phyloP scores from a whole-genome alignment of 805 yeast genomes.

The Lipomyces orientalis region DNA sequence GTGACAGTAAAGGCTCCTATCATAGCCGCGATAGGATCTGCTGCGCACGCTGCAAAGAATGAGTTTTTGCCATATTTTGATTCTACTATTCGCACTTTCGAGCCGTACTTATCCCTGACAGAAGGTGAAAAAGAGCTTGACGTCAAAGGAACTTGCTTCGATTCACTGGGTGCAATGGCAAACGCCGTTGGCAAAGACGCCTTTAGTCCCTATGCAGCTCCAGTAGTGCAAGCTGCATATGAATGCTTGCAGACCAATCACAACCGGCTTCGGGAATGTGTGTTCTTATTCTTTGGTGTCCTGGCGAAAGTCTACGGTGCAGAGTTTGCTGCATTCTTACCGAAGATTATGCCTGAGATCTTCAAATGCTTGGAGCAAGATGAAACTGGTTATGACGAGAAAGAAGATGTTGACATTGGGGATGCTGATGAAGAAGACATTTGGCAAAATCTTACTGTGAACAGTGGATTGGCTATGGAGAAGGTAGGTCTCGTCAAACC shows the following conservation, averaged over 20 bases:
- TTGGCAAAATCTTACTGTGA: slow-evolving; percentile 78
- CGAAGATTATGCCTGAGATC: slow-evolving; percentile 80
- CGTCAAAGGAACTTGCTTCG: slow-evolving; percentile 89
- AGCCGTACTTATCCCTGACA: slow-evolving; percentile 75
- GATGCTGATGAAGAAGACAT: slow-evolving; percentile 62
- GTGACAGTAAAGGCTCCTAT: slow-evolving; percentile 58
- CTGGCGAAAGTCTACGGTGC: slow-evolving; percentile 94
- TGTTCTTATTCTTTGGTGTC: slow-evolving; percentile 89
- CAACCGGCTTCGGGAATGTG: slow-evolving; percentile 90
- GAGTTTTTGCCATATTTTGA: slow-evolving; percentile 85
- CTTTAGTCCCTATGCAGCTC: slow-evolving; percentile 83
- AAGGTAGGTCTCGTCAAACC: slow-evolving; percentile 49
- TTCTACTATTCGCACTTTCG: slow-evolving; percentile 77
- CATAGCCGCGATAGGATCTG: slow-evolving; percentile 95
- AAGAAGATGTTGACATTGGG: slow-evolving; percentile 39
- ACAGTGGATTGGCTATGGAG: slow-evolving; percentile 94
- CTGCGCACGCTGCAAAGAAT: slow-evolving; percentile 93
- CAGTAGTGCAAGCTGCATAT: slow-evolving; percentile 87
- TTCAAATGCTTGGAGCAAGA: slow-evolving; percentile 83
- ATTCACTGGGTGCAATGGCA: slow-evolving; percentile 92
- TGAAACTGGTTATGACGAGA: slow-evolving; percentile 57
- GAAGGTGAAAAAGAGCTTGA: slow-evolving; percentile 88
- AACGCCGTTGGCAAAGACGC: slow-evolving; percentile 93
- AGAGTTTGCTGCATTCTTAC: slow-evolving; percentile 85
- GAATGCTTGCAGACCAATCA: slow-evolving; percentile 75